Evolutionary conservation across 495 filamentous ascomycete genomes (phyloP).

Genomic region (Aspergillus steynii): DNA sequence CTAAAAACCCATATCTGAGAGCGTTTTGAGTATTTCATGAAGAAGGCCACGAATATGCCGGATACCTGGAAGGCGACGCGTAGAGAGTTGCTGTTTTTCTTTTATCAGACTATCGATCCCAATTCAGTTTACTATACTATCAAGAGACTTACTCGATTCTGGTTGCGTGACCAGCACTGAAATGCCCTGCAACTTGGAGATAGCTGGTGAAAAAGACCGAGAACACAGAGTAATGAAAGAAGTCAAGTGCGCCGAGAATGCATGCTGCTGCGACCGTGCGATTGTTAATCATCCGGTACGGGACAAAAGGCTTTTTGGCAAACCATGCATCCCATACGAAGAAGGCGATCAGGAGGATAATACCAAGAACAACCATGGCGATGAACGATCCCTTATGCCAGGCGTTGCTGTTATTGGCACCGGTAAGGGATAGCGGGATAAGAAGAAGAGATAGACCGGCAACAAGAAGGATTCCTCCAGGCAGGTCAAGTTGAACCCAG

Average conservation of each 20-base stretch:
- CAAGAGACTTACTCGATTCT: slow-evolving; percentile 24
- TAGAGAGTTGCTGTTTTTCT: slow-evolving; percentile 21
- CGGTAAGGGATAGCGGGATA: slow-evolving; percentile 23
- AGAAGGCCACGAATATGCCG: slow-evolving; percentile 24
- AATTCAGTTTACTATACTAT: not conserved
- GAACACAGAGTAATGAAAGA: slow-evolving; percentile 29
- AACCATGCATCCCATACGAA: slow-evolving; percentile 62
- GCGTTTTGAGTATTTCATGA: slow-evolving; percentile 28
- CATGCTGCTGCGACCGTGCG: slow-evolving; percentile 55
- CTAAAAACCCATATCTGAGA: slow-evolving; percentile 28
- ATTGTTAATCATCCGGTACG: slow-evolving; percentile 64
- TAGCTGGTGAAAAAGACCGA: slow-evolving; percentile 31
- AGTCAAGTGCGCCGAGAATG: slow-evolving; percentile 23
- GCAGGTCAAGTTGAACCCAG: slow-evolving; percentile 24
- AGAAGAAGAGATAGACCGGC: slow-evolving; percentile 26
- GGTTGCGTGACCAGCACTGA: slow-evolving; percentile 20
- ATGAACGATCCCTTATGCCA: slow-evolving; percentile 67
- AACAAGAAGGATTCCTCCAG: slow-evolving; percentile 22
- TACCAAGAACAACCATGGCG: slow-evolving; percentile 61
- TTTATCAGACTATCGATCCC: not conserved
- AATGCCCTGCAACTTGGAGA: slow-evolving; percentile 26
- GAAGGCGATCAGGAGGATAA: slow-evolving; percentile 54
- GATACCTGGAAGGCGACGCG: slow-evolving; percentile 28
- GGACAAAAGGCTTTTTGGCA: slow-evolving; percentile 70
- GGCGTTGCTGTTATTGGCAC: slow-evolving; percentile 32